Conservation (phyloP, 2,329 filamentous ascomycete genomes). For the Xylaria polymorpha region DNA sequence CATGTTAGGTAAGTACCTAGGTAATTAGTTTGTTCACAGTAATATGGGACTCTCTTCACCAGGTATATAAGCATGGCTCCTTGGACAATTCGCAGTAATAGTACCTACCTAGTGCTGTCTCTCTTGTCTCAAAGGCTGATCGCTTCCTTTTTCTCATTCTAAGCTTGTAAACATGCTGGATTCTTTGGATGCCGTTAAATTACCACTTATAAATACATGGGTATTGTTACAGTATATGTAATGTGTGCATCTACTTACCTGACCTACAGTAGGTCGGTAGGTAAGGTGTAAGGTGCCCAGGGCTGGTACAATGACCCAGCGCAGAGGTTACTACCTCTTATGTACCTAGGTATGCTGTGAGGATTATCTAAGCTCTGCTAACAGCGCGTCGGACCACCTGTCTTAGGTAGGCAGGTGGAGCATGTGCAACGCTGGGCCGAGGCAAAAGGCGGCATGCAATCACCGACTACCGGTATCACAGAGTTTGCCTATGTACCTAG, state of each 20-base stretch:
- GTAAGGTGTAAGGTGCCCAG: no score
- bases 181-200: no score
- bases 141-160: no score
- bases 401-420: conserved; percentile 23
- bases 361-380: neutral
- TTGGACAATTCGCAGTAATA: neutral
- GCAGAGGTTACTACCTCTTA: no score
- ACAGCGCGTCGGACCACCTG: neutral
- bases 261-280: no score
- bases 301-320: no score
- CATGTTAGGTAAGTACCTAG: neutral
- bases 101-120: neutral
- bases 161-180: no score
- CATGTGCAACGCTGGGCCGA: conserved; percentile 30
- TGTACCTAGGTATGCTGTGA: no score
- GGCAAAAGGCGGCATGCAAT: conserved; percentile 36
- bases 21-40: neutral
- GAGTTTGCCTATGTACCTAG: conserved; percentile 3
- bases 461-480: conserved; percentile 1
- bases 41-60: neutral
- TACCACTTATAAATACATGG: no score
- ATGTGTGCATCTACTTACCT: no score
- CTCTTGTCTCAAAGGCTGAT: neutral
- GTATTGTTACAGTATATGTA: no score
- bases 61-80: neutral